Evolutionary conservation across 1,284 basidiomycete genomes (phyloP).

Genomic region (Tilletia indica): DNA sequence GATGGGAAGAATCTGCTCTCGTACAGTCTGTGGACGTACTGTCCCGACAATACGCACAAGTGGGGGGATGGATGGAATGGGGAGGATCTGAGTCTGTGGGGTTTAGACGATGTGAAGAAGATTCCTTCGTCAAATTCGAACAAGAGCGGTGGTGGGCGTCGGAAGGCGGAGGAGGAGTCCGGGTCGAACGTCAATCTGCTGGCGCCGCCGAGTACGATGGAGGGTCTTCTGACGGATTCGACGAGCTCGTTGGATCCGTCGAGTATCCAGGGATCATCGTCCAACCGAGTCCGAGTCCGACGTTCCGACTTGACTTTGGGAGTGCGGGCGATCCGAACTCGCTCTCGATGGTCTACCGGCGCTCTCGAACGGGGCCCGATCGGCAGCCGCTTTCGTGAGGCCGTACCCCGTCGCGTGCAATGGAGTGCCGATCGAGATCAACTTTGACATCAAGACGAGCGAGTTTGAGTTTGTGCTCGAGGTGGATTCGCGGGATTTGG

Average conservation of each 20-base stretch:
- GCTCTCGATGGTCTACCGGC: neutral
- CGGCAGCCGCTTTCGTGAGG: slow-evolving; percentile 42
- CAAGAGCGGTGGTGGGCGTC: neutral
- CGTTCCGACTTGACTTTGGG: slow-evolving; percentile 2
- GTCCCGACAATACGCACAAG: slow-evolving; percentile 69
- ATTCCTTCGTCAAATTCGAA: neutral
- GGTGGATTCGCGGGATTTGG: slow-evolving; percentile 27
- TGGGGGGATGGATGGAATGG: slow-evolving; percentile 97
- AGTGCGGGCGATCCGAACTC: neutral
- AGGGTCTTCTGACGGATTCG: neutral
- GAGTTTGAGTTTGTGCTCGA: slow-evolving; percentile 35
- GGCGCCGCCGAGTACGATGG: slow-evolving; percentile 22
- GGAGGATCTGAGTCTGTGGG: slow-evolving; percentile 87
- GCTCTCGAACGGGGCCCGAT: slow-evolving; percentile 34
- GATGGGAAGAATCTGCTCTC: slow-evolving; percentile 80
- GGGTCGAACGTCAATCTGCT: slow-evolving; percentile 22
- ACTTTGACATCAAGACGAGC: slow-evolving; percentile 46
- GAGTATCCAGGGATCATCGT: neutral
- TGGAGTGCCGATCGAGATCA: slow-evolving; percentile 40
- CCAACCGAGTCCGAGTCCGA: neutral
- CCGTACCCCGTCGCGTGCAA: slow-evolving; percentile 41
- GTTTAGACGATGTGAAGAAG: slow-evolving; percentile 67
- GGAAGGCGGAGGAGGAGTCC: neutral
- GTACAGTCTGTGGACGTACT: slow-evolving; percentile 90
- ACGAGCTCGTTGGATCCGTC: neutral